Conservation (phyloP, 108 stramenopile species). For the Nannochloropsis gaditana region DNA sequence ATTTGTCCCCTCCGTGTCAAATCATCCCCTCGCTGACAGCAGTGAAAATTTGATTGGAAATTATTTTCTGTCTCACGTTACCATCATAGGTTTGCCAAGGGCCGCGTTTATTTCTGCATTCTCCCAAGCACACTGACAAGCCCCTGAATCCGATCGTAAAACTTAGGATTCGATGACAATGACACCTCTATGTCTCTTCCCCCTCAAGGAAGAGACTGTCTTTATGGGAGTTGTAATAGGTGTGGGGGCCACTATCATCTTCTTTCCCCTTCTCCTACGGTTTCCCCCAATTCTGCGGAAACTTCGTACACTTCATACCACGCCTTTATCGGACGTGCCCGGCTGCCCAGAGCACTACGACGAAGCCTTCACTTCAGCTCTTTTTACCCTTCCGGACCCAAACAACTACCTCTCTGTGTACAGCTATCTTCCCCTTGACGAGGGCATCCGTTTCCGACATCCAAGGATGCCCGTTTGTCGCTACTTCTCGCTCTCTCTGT, state of each 20-base stretch:
- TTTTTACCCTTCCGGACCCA: background rate
- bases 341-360: constrained; percentile 19
- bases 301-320: background rate
- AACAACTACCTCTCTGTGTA: background rate
- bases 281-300: background rate
- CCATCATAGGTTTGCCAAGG: too few species aligned
- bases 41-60: too few species aligned
- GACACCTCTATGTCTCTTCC: too few species aligned
- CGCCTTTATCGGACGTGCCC: background rate
- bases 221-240: background rate
- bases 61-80: too few species aligned
- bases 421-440: background rate
- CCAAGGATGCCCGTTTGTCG: background rate
- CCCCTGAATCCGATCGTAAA: too few species aligned
- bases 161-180: too few species aligned
- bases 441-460: background rate
- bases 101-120: too few species aligned
- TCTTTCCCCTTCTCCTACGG: background rate
- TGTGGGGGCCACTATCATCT: constrained; percentile 16
- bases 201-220: background rate
- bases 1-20: too few species aligned
- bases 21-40: too few species aligned
- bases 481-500: background rate
- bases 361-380: background rate
- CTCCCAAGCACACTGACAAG: too few species aligned